phyloP scores from a whole-genome alignment of 1,139 yeast genomes.

The Hanseniaspora uvarum region DNA sequence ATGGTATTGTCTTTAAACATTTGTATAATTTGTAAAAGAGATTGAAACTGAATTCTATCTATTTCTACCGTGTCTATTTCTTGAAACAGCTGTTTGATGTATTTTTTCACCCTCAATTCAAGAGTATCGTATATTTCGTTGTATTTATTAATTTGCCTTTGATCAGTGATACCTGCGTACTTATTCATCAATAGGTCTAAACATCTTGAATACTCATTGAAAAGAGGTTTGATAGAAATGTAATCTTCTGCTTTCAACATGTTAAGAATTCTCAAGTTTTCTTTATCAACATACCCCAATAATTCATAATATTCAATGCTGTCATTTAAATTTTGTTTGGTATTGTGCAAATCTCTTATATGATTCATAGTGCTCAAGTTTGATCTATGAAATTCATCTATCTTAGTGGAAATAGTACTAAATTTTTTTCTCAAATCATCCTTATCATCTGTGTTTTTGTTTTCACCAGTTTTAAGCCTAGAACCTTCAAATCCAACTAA shows the following conservation, averaged over 20 bases:
- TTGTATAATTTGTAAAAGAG: conserved; percentile 9
- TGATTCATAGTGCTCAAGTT: conserved; percentile 47
- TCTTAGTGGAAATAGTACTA: conserved; percentile 25
- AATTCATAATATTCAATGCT: conserved; percentile 81
- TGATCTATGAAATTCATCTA: conserved; percentile 30
- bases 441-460: conserved; percentile 21
- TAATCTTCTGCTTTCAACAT: conserved; percentile 59
- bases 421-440: conserved; percentile 33
- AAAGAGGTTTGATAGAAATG: conserved; percentile 43
- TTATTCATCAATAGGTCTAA: conserved; percentile 39
- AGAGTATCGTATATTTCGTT: conserved; percentile 18
- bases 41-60: conserved; percentile 28
- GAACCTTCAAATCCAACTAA: conserved; percentile 30
- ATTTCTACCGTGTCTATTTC: conserved; percentile 20
- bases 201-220: not conserved
- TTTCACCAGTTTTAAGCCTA: conserved; percentile 24
- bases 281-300: conserved; percentile 73
- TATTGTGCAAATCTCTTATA: conserved; percentile 66
- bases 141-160: not conserved
- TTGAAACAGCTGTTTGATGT: conserved; percentile 22
- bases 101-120: conserved; percentile 16
- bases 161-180: not conserved
- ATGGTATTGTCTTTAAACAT: conserved; percentile 8
- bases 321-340: conserved; percentile 69
- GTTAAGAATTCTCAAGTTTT: conserved; percentile 42